phyloP scores from a whole-genome alignment of 192 early-diverging fungal genomes.

The Coemansia sp. region DNA sequence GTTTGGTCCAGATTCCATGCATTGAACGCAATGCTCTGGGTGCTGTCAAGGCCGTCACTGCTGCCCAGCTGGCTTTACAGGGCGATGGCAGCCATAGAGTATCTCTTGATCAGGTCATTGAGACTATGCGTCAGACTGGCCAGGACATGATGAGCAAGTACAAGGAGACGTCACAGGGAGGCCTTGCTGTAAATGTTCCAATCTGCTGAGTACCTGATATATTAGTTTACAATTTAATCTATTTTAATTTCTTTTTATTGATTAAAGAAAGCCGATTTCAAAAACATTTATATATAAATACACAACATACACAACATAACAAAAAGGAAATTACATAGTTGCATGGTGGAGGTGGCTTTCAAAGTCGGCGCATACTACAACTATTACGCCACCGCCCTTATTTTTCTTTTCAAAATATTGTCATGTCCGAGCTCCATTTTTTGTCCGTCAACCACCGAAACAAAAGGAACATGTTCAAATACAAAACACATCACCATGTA shows the following conservation, averaged over 20 bases:
- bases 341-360: too few relatives aligned
- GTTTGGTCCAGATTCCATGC: slow-evolving; percentile 93
- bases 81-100: slow-evolving; percentile 90
- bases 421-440: too few relatives aligned
- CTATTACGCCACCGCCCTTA: too few relatives aligned
- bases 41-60: slow-evolving; percentile 93
- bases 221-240: not conserved
- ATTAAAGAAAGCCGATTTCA: not conserved
- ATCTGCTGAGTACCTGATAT: slow-evolving; percentile 50
- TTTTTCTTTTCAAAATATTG: not conserved
- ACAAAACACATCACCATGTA: too few relatives aligned
- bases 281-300: not conserved
- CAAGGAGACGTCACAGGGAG: slow-evolving; percentile 94
- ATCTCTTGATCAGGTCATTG: slow-evolving; percentile 91
- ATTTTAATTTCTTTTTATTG: not conserved
- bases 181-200: slow-evolving; percentile 88
- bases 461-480: too few relatives aligned
- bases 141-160: slow-evolving; percentile 93
- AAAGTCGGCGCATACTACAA: too few relatives aligned
- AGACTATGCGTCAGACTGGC: slow-evolving; percentile 92
- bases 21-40: slow-evolving; percentile 94
- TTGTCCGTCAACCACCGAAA: too few relatives aligned
- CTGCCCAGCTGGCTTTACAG: slow-evolving; percentile 91
- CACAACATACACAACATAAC: not conserved
- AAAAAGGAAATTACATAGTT: too few relatives aligned